phyloP scores from a whole-genome alignment of 352 stramenopile genomes.

The Thraustotheca clavata region DNA sequence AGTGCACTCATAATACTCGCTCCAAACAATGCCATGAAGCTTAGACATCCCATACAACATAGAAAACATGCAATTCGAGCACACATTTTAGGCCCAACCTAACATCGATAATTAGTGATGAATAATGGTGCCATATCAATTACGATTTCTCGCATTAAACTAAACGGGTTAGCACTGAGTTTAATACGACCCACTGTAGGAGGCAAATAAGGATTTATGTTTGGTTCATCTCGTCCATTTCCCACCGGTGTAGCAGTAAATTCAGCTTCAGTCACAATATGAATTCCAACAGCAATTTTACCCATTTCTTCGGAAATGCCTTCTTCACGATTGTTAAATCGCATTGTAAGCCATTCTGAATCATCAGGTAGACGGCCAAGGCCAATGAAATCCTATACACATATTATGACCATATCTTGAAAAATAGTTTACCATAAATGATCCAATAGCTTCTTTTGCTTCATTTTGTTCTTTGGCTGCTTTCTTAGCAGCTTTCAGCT shows the following conservation, averaged over 20 bases:
- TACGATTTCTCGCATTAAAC: slow-evolving; percentile 64
- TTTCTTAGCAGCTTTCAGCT: slow-evolving; percentile 22
- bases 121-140: slow-evolving; percentile 24
- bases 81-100: slow-evolving; percentile 50
- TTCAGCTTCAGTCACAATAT: slow-evolving; percentile 83
- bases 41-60: slow-evolving; percentile 48
- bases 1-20: slow-evolving; percentile 71
- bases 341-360: slow-evolving; percentile 64
- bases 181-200: slow-evolving; percentile 79
- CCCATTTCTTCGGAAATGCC: slow-evolving; percentile 61
- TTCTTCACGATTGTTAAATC: slow-evolving; percentile 65
- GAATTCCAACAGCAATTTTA: slow-evolving; percentile 44
- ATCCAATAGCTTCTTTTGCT: slow-evolving; percentile 42
- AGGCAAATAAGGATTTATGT: slow-evolving; percentile 86
- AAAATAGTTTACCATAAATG: slow-evolving; percentile 31
- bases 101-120: slow-evolving; percentile 13
- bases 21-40: slow-evolving; percentile 60
- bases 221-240: slow-evolving; percentile 73
- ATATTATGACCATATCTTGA: neutral
- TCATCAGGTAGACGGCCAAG: slow-evolving; percentile 66
- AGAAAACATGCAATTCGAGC: slow-evolving; percentile 35
- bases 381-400: slow-evolving; percentile 49
- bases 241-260: slow-evolving; percentile 62
- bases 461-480: slow-evolving; percentile 46
- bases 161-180: slow-evolving; percentile 72